Base-by-base conservation (phyloP, 768 basidiomycete genomes). In the Podaxis sp. region DNA sequence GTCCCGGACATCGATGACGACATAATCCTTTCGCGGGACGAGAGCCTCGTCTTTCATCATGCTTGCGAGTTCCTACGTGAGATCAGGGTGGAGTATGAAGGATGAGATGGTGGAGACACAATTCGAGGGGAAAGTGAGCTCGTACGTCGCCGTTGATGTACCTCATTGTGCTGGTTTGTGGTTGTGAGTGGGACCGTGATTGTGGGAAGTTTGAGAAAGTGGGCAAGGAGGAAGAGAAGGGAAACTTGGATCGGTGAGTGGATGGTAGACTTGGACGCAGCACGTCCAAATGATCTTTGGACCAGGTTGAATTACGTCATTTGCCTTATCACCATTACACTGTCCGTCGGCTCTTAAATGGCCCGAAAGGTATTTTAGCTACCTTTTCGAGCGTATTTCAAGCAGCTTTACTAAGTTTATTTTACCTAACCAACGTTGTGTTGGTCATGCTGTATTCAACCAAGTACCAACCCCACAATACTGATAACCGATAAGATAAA, bases 1-100 rank as follows among this genome's bases (percentile, higher is more conserved):
- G 70, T 92, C 91, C n/a, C 92, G 86, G 35, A 94, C 92, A 70
- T 94, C 92, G 42, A 94, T 82, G 47, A 94, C 80, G 32, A 88
- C 71, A 69, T 86, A 93, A 69, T 93, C 90, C 69, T 84, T 82
- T 66, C 76, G 73, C 6, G 83, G 74, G 35, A 76, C 73, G 66
- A 85, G 85, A 58, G 63, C 68, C 59, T 79, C 80, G 68, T 82
- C 84, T 72, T 87, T 91, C 65, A 93, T 86, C 61, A 91, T 71
- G 32, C 74, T 72, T 18, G 86, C 86, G 50, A 93, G 83, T 68
- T 89, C 84, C 91, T 93, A 62, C n/a, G 40, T 21, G 25, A 32
- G 13, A 11, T 48, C n/a, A 18, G 42, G 7, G 42, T 44, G 5
- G 42, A n/a, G 62, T 51, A 55, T 48, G 55, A 38, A 32, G 16